These are phyloP conservation scores for Rosa persica DNA, from an alignment of 306 rosid species.

Conservation along the genomic window DNA sequence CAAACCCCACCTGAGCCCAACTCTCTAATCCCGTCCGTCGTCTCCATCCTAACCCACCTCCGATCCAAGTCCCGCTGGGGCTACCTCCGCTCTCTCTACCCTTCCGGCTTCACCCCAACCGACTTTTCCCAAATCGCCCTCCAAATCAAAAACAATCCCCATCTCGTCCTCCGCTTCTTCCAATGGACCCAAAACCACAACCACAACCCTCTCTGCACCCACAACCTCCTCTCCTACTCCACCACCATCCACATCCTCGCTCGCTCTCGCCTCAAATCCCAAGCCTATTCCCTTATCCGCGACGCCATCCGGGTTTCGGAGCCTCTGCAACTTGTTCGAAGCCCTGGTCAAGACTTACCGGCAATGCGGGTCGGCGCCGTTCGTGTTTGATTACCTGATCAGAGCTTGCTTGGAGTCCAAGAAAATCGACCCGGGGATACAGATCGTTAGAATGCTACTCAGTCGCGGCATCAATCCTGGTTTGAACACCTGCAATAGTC, in stretches of 20 bases:
- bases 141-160: conserved; percentile 61
- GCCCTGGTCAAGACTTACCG: conserved; percentile 56
- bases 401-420: conserved; percentile 60
- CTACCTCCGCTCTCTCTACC: conserved; percentile 49
- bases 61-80: conserved; percentile 84
- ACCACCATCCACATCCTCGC: conserved; percentile 71
- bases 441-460: conserved; percentile 57
- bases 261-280: conserved; percentile 54
- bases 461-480: conserved; percentile 64
- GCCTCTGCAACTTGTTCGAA: conserved; percentile 57
- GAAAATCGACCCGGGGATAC: conserved; percentile 44
- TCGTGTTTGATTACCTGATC: conserved; percentile 69
- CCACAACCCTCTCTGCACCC: conserved; percentile 65
- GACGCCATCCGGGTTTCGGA: conserved; percentile 41
- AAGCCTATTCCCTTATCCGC: conserved; percentile 49
- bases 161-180: conserved; percentile 70
- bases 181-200: conserved; percentile 47
- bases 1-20: not conserved
- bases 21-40: conserved; percentile 31
- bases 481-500: conserved; percentile 55
- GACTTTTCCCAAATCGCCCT: conserved; percentile 62
- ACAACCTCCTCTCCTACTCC: conserved; percentile 60
- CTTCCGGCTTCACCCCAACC: conserved; percentile 46
- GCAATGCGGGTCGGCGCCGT: conserved; percentile 70
- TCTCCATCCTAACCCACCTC: conserved; percentile 58